Conservation (phyloP, 495 filamentous ascomycete species). For the Halenospora varia region DNA sequence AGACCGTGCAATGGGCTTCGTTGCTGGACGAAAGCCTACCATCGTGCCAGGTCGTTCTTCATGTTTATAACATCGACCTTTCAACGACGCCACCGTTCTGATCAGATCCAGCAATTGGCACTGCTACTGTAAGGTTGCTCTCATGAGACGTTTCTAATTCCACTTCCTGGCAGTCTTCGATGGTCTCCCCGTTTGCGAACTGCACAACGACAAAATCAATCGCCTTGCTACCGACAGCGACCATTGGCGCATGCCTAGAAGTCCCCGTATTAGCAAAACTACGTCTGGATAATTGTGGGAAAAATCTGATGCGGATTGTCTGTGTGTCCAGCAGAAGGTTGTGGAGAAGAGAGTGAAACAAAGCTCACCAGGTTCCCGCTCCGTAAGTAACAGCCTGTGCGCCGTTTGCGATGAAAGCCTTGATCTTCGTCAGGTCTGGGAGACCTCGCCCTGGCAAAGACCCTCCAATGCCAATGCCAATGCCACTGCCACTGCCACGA, state of each 20-base stretch:
- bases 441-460: conserved; percentile 52
- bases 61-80: neutral
- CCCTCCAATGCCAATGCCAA: neutral
- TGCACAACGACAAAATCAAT: conserved; percentile 88
- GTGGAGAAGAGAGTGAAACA: neutral
- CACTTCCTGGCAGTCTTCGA: conserved; percentile 91
- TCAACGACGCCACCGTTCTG: neutral
- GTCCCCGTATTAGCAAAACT: neutral
- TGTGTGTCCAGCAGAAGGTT: too few relatives aligned
- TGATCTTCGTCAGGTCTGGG: conserved; percentile 67
- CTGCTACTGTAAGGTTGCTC: neutral
- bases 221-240: conserved; percentile 63
- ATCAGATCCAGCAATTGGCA: neutral
- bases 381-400: conserved; percentile 88
- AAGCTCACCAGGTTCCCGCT: conserved; percentile 69
- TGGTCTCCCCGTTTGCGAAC: conserved; percentile 75
- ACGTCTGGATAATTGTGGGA: too few relatives aligned
- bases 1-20: too few relatives aligned
- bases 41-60: too few relatives aligned
- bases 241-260: conserved; percentile 82
- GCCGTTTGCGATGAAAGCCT: conserved; percentile 76
- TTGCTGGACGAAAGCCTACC: too few relatives aligned
- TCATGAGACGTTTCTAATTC: conserved; percentile 13
- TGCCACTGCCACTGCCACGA: too few relatives aligned
- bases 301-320: neutral